These are phyloP conservation scores for Aspergillus sclerotioniger DNA, from an alignment of 495 filamentous ascomycete genomes.

Conservation along the genomic window DNA sequence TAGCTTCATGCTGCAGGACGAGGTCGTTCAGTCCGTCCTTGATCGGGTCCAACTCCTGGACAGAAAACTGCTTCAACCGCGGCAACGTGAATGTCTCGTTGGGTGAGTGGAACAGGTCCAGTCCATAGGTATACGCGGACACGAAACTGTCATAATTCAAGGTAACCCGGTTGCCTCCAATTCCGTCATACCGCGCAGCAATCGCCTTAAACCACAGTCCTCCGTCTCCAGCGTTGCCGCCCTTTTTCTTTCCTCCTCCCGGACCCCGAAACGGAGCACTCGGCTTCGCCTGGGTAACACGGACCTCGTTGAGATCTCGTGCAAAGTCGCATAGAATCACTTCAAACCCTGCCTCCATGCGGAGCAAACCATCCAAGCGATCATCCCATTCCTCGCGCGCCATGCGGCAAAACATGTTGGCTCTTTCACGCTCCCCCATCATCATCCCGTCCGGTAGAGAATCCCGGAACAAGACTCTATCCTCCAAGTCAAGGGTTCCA, in stretches of 20 bases:
- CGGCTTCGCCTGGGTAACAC: slow-evolving; percentile 29
- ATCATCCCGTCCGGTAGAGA: slow-evolving; percentile 1
- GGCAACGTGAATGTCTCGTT: slow-evolving; percentile 37
- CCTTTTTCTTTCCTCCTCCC: slow-evolving; percentile 19
- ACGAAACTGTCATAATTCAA: slow-evolving; percentile 63
- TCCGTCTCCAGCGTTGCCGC: not conserved
- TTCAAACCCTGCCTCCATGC: slow-evolving; percentile 71
- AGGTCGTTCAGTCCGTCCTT: slow-evolving; percentile 40
- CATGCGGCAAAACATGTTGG: slow-evolving; percentile 49
- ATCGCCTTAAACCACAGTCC: slow-evolving; percentile 39
- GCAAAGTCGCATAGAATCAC: slow-evolving; percentile 65
- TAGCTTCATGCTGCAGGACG: slow-evolving; percentile 27
- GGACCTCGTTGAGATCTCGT: slow-evolving; percentile 33
- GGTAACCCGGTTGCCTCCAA: slow-evolving; percentile 51
- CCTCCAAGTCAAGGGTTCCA: slow-evolving; percentile 60
- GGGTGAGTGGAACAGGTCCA: slow-evolving; percentile 46
- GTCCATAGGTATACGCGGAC: slow-evolving; percentile 52
- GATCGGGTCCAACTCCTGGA: slow-evolving; percentile 38
- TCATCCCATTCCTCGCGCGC: slow-evolving; percentile 44
- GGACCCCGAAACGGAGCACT: not conserved
- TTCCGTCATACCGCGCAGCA: slow-evolving; percentile 55
- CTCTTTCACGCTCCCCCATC: slow-evolving; percentile 44
- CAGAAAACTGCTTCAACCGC: slow-evolving; percentile 39
- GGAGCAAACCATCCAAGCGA: slow-evolving; percentile 57
- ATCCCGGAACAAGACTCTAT: slow-evolving; percentile 43